These are phyloP conservation scores for Shiraia bambusicola DNA, from an alignment of 2,329 filamentous ascomycete species.

Conservation along the genomic window DNA sequence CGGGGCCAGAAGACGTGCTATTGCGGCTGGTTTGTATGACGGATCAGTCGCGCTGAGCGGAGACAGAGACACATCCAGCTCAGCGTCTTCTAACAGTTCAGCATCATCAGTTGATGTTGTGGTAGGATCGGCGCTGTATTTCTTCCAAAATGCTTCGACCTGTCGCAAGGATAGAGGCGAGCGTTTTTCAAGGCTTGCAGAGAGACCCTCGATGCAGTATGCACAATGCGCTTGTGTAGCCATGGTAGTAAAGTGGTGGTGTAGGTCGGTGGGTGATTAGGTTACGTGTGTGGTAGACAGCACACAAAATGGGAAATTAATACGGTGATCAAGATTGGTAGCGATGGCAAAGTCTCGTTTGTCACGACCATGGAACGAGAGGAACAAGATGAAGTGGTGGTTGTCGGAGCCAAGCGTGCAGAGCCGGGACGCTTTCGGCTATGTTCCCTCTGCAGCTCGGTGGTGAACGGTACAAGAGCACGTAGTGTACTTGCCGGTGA, in stretches of 20 bases:
- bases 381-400: not conserved
- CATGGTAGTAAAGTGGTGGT: slow-evolving; percentile 56
- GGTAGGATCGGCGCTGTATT: slow-evolving; percentile 47
- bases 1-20: slow-evolving; percentile 48
- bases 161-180: slow-evolving; percentile 66
- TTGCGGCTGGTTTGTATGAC: slow-evolving; percentile 44
- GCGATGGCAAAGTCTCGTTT: not conserved
- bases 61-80: slow-evolving; percentile 13
- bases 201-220: slow-evolving; percentile 87
- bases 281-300: not conserved
- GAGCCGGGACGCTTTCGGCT: slow-evolving; percentile 5
- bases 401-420: not conserved
- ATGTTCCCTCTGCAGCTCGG: slow-evolving; percentile 9
- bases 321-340: slow-evolving; percentile 9
- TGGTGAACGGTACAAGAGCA: slow-evolving; percentile 32
- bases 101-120: slow-evolving; percentile 12
- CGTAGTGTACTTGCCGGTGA: slow-evolving; percentile 15
- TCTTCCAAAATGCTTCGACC: slow-evolving; percentile 69
- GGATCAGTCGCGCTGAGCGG: slow-evolving; percentile 24
- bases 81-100: slow-evolving; percentile 38
- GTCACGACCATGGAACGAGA: not conserved
- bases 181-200: slow-evolving; percentile 71
- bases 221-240: slow-evolving; percentile 83
- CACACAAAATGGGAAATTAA: slow-evolving; percentile 10
- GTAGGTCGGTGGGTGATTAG: not conserved